These are phyloP conservation scores for Aeminium ludgeri DNA, from an alignment of 495 filamentous ascomycete species.

Conservation along the genomic window DNA sequence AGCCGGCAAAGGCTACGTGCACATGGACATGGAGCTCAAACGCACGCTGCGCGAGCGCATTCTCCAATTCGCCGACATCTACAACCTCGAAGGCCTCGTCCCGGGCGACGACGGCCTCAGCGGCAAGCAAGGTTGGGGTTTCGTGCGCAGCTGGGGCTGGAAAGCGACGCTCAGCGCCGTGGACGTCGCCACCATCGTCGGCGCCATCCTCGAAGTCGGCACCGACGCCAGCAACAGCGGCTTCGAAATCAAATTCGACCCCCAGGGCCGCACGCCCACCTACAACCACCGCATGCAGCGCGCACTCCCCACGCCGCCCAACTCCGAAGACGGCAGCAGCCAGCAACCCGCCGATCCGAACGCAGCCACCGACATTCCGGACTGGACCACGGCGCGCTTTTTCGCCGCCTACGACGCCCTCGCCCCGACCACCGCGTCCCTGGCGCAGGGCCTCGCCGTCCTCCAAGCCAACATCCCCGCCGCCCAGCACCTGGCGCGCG, in stretches of 20 bases:
- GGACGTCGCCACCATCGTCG: constrained; percentile 78
- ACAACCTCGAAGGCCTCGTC: constrained; percentile 83
- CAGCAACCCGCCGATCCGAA: background rate
- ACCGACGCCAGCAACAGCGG: constrained; percentile 15
- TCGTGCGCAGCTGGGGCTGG: constrained; percentile 96
- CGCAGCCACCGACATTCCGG: constrained; percentile 29
- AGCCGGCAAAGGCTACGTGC: constrained; percentile 87
- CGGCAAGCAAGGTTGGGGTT: constrained; percentile 80
- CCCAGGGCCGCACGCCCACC: background rate
- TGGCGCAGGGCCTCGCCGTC: constrained; percentile 47
- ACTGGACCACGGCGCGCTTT: constrained; percentile 58
- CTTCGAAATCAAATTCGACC: constrained; percentile 8
- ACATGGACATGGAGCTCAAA: constrained; percentile 98
- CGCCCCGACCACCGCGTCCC: constrained; percentile 37
- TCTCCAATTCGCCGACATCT: constrained; percentile 74
- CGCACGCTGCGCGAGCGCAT: constrained; percentile 69
- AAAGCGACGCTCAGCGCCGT: constrained; percentile 80
- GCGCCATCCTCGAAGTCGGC: constrained; percentile 84
- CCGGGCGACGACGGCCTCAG: constrained; percentile 39
- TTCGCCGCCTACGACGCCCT: constrained; percentile 91
- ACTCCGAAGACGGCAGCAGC: constrained; percentile 20
- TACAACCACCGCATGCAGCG: constrained; percentile 9
- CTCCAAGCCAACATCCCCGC: constrained; percentile 60
- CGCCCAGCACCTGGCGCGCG: constrained; percentile 75
- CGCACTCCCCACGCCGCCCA: constrained; percentile 11